Conservation (phyloP, 345 rosid species). For the Erysimum cheiranthoides region DNA sequence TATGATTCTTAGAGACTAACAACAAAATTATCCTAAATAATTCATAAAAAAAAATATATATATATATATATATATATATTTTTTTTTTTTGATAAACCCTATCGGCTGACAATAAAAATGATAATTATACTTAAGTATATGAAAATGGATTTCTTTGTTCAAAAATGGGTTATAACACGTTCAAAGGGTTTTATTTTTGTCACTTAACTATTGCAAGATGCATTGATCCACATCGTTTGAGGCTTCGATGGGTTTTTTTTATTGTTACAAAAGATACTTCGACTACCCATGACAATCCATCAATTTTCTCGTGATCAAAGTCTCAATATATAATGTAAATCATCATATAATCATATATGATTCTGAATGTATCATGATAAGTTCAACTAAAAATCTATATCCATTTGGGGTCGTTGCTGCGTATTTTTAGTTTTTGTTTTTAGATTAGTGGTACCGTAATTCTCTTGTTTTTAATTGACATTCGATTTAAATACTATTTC, state of each 20-base stretch:
- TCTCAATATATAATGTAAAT: background rate
- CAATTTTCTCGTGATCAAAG: background rate
- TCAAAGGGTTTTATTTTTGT: background rate
- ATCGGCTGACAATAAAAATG: background rate
- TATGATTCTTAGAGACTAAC: constrained; percentile 24
- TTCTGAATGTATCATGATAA: background rate
- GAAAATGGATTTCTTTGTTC: background rate
- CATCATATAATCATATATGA: background rate
- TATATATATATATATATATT: no score
- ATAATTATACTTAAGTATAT: no score
- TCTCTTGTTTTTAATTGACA: background rate
- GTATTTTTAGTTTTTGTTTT: background rate
- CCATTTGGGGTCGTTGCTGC: background rate
- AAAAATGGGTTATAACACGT: background rate
- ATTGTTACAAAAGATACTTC: background rate
- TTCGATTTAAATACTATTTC: background rate
- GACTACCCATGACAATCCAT: background rate
- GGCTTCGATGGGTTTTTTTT: constrained; percentile 1
- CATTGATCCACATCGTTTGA: background rate
- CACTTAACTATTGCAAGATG: background rate
- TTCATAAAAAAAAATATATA: background rate
- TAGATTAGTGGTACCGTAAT: constrained; percentile 8
- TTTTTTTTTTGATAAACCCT: no score
- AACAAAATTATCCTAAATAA: background rate
- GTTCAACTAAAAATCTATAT: background rate